Percentiles rank a stretch among this genome's conserved stretches.
Evolutionary conservation across 805 yeast species (phyloP).

Genomic region (Suhomyces sp.): DNA sequence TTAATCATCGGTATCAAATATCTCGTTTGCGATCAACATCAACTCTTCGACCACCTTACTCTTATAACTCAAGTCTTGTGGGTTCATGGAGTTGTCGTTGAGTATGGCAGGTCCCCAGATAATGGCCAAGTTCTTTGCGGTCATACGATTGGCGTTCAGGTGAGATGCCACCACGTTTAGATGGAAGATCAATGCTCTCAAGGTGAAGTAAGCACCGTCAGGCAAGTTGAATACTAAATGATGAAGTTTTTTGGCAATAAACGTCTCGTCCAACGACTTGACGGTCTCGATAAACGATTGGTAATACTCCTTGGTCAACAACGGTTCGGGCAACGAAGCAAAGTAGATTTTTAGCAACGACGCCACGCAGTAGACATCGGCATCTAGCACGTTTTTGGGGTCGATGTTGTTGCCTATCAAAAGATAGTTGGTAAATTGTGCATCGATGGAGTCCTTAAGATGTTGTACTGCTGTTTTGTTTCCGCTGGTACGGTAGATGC

Average conservation of each 20-base stretch:
- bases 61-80: conserved; percentile 72
- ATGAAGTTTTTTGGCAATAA: conserved; percentile 73
- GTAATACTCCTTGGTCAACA: conserved; percentile 64
- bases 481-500: conserved; percentile 85
- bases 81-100: conserved; percentile 59
- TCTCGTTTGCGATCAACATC: conserved; percentile 78
- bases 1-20: conserved; percentile 45
- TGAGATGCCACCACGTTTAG: conserved; percentile 67
- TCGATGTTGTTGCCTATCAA: conserved; percentile 42
- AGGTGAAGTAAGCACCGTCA: conserved; percentile 91
- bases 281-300: conserved; percentile 67
- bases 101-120: conserved; percentile 95
- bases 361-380: conserved; percentile 86
- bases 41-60: conserved; percentile 81
- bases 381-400: conserved; percentile 53
- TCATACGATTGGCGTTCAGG: conserved; percentile 74
- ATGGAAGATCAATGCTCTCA: conserved; percentile 82
- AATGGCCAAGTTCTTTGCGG: conserved; percentile 72
- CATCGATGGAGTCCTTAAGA: conserved; percentile 66
- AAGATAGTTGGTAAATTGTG: conserved; percentile 64
- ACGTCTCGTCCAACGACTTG: conserved; percentile 42
- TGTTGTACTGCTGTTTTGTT: conserved; percentile 71
- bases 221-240: conserved; percentile 86
- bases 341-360: conserved; percentile 83
- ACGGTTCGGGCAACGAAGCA: conserved; percentile 80